Conservation (phyloP, 441 rosid genomes). For the Flueggea neowawraea region DNA sequence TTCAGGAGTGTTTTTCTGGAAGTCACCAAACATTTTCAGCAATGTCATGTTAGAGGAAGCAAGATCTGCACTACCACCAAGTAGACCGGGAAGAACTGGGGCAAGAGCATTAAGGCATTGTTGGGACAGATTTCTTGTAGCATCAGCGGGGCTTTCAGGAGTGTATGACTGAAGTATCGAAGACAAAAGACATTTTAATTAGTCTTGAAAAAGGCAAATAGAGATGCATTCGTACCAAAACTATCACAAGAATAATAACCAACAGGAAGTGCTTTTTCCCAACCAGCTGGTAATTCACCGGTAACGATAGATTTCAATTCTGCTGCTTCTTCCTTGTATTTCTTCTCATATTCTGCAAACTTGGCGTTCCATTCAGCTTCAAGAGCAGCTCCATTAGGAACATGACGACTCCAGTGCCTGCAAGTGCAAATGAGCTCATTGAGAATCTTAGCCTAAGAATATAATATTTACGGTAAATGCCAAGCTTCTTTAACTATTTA, state of each 20-base stretch:
- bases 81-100: constrained; percentile 68
- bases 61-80: constrained; percentile 95
- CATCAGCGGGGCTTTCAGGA: constrained; percentile 76
- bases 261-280: constrained; percentile 99
- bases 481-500: constrained; percentile 12
- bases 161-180: constrained; percentile 51
- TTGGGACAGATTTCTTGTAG: constrained; percentile 87
- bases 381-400: constrained; percentile 60
- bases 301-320: constrained; percentile 76
- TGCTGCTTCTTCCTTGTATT: constrained; percentile 91
- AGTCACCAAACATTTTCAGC: constrained; percentile 80
- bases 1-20: constrained; percentile 81
- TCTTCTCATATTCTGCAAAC: constrained; percentile 89
- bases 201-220: not conserved
- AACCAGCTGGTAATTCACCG: constrained; percentile 90
- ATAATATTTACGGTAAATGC: not conserved
- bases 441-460: too few species aligned
- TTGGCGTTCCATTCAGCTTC: constrained; percentile 94
- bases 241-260: constrained; percentile 24
- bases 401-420: constrained; percentile 99
- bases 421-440: constrained; percentile 11
- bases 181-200: not conserved
- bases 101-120: constrained; percentile 74
- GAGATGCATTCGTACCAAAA: not conserved
- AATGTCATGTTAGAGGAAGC: constrained; percentile 95